These are phyloP conservation scores for Vachellia pachyceras DNA, from an alignment of 306 rosid species.

Conservation along the genomic window DNA sequence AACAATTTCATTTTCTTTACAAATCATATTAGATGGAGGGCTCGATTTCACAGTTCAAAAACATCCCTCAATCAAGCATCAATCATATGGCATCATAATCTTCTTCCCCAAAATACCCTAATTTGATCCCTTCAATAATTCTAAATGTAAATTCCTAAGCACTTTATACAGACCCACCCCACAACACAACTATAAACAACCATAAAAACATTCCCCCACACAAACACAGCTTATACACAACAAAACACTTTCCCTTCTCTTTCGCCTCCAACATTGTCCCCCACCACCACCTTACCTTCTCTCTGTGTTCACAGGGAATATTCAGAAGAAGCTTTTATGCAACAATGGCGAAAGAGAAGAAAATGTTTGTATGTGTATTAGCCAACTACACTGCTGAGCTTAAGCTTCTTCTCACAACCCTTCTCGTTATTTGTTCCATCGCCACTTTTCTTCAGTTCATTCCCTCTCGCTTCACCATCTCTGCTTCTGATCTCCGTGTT, in stretches of 20 bases:
- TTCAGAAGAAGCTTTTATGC: neutral
- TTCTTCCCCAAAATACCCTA: neutral
- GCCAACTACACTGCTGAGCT: constrained; percentile 59
- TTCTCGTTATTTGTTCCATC: constrained; percentile 56
- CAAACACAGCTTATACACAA: too few relatives aligned
- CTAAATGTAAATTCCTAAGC: neutral
- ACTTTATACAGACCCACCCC: neutral
- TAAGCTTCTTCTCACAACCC: constrained; percentile 54
- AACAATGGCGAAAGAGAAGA: constrained; percentile 45
- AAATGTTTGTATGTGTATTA: constrained; percentile 40
- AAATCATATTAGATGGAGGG: constrained; percentile 21
- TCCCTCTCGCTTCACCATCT: constrained; percentile 67
- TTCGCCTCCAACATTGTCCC: too few relatives aligned
- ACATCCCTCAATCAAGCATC: constrained; percentile 3
- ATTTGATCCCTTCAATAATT: constrained; percentile 4
- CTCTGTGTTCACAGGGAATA: neutral
- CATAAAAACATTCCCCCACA: too few relatives aligned
- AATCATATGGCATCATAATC: neutral
- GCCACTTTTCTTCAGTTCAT: constrained; percentile 71
- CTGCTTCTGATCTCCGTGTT: constrained; percentile 65
- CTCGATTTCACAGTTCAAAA: neutral
- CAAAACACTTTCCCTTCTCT: constrained; percentile 10
- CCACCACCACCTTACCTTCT: neutral
- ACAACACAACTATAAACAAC: neutral
- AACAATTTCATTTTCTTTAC: neutral